phyloP scores from a whole-genome alignment of 2,329 filamentous ascomycete species.

The Microsporum canis region DNA sequence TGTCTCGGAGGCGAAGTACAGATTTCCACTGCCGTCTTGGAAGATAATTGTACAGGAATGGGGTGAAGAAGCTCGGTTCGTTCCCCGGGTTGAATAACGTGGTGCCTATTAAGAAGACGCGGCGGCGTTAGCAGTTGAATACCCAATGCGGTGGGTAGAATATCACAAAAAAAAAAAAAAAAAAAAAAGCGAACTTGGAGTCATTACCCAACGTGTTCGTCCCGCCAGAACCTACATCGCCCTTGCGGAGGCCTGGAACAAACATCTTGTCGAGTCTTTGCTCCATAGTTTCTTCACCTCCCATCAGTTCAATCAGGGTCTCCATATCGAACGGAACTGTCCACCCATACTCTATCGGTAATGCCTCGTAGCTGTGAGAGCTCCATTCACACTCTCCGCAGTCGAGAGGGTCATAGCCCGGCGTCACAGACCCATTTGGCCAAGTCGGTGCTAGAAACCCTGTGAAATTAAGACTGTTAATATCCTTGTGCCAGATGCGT shows the following conservation, averaged over 20 bases:
- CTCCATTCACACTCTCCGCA: slow-evolving; percentile 58
- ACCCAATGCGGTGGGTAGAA: background rate
- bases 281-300: slow-evolving; percentile 43
- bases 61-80: slow-evolving; percentile 55
- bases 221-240: slow-evolving; percentile 11
- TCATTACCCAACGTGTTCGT: slow-evolving; percentile 33
- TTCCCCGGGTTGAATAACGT: slow-evolving; percentile 39
- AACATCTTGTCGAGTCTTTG: slow-evolving; percentile 47
- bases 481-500: slow-evolving; percentile 12
- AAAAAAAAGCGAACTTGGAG: slow-evolving; percentile 41
- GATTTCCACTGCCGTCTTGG: slow-evolving; percentile 49
- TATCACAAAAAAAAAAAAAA: slow-evolving; percentile 8
- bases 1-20: slow-evolving; percentile 42
- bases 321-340: slow-evolving; percentile 55
- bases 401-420: slow-evolving; percentile 37
- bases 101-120: slow-evolving; percentile 2
- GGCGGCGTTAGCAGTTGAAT: background rate
- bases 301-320: slow-evolving; percentile 43
- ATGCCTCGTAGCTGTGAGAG: slow-evolving; percentile 49
- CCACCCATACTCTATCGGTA: slow-evolving; percentile 49
- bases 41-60: slow-evolving; percentile 59
- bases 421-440: slow-evolving; percentile 38
- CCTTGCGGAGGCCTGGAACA: background rate
- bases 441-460: slow-evolving; percentile 54
- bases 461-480: slow-evolving; percentile 11